A percentile compares a stretch with the other conserved stretches of the same genome.
Conservation (phyloP, 345 rosid genomes). For the Salix brachista region DNA sequence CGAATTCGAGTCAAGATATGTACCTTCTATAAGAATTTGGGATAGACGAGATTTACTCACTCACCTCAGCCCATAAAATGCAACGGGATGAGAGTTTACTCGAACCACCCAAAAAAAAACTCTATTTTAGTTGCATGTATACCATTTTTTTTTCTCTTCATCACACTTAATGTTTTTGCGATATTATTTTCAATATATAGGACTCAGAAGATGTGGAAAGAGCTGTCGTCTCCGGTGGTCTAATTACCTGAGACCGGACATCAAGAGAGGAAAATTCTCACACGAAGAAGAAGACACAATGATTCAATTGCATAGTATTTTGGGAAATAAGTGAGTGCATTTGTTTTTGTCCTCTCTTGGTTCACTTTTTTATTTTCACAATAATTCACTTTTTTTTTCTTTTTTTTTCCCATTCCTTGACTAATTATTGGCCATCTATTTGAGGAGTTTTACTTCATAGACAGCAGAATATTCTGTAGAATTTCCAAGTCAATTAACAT, state of each 20-base stretch:
- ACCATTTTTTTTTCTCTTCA: not conserved
- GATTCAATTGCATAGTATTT: conserved; percentile 59
- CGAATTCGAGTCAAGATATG: no score
- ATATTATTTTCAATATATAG: not conserved
- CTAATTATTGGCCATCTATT: not conserved
- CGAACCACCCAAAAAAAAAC: no score
- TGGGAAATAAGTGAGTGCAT: conserved; percentile 73
- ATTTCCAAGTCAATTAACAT: not conserved
- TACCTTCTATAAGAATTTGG: no score
- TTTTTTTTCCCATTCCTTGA: not conserved
- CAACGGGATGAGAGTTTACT: no score
- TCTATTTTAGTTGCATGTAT: not conserved
- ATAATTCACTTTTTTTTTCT: no score
- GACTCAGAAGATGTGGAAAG: conserved; percentile 70
- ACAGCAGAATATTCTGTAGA: not conserved
- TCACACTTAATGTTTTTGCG: not conserved
- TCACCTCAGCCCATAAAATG: no score
- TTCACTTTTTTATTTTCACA: not conserved
- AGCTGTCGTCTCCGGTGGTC: conserved; percentile 90
- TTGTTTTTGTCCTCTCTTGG: not conserved
- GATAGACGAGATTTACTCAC: no score
- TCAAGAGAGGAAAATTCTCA: conserved; percentile 74
- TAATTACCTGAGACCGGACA: conserved; percentile 81
- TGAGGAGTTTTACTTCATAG: not conserved
- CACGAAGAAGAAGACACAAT: conserved; percentile 74